Evolutionary conservation across 1,284 basidiomycete genomes (phyloP).

Genomic region (Mrakiaceae sp.): DNA sequence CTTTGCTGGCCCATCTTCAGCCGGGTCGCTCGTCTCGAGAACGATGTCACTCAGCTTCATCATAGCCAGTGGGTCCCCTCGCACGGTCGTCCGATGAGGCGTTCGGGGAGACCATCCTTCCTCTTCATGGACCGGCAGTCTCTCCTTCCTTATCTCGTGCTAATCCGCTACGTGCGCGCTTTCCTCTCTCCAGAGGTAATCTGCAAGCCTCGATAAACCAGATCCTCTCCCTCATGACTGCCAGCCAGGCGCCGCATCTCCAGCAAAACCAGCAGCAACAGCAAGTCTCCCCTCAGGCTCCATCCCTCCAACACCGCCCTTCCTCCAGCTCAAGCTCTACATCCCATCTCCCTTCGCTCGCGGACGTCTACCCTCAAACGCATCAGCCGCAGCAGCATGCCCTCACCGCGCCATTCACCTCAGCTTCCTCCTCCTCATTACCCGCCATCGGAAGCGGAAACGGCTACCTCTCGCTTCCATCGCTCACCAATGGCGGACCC

Average conservation of each 20-base stretch:
- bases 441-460: neutral
- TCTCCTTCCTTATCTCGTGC: neutral
- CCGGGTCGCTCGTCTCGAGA: neutral
- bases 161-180: neutral
- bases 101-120: no score
- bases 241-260: neutral
- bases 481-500: neutral
- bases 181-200: neutral
- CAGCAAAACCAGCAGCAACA: neutral
- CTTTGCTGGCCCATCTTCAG: neutral
- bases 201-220: constrained; percentile 5
- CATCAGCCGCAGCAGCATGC: no score
- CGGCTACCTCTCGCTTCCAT: neutral
- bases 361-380: neutral
- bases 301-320: no score
- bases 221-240: constrained; percentile 1
- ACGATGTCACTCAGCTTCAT: neutral
- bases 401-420: no score
- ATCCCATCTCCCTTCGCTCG: constrained; percentile 1
- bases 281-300: no score
- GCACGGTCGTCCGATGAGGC: no score
- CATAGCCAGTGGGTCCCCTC: no score
- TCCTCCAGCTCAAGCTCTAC: no score
- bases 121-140: neutral
- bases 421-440: neutral